A percentile compares a stretch with the other conserved stretches of the same genome.
These are phyloP conservation scores for Heterobasidion parviporum DNA, from an alignment of 1,284 basidiomycete genomes.

Conservation along the genomic window DNA sequence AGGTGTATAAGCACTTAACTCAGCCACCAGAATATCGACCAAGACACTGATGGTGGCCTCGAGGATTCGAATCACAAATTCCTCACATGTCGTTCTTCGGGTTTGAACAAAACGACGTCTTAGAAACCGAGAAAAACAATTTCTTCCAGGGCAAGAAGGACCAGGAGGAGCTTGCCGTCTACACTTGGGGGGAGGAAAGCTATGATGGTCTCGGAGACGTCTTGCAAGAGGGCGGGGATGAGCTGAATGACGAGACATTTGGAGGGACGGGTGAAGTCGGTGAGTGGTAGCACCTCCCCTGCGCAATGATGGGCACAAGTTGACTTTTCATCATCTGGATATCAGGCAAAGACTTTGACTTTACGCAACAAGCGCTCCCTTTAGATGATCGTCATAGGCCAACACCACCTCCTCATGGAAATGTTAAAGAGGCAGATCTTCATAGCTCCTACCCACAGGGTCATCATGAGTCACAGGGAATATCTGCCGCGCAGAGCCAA, in stretches of 20 bases:
- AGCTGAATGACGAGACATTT: slow-evolving; percentile 95
- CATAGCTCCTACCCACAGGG: slow-evolving; percentile 1
- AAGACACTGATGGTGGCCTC: neutral
- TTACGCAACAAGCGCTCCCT: slow-evolving; percentile 40
- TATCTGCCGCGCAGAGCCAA: slow-evolving; percentile 15
- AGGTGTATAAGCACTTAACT: neutral
- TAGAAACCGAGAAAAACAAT: slow-evolving; percentile 48
- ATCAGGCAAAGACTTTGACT: slow-evolving; percentile 90
- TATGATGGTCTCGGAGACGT: slow-evolving; percentile 87
- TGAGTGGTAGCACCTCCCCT: slow-evolving; percentile 26
- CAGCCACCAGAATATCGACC: neutral
- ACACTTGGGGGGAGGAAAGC: slow-evolving; percentile 84
- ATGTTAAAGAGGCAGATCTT: neutral
- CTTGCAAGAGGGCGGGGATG: slow-evolving; percentile 84
- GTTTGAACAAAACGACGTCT: slow-evolving; percentile 53
- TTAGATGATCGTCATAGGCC: slow-evolving; percentile 20
- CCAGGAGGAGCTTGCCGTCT: slow-evolving; percentile 75
- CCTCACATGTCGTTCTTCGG: slow-evolving; percentile 74
- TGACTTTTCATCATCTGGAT: slow-evolving; percentile 1
- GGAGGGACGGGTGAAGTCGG: slow-evolving; percentile 64
- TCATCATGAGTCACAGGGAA: slow-evolving; percentile 7
- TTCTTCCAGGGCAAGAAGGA: slow-evolving; percentile 43
- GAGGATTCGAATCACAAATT: neutral
- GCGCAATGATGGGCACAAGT: neutral
- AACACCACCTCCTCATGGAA: neutral